Percentiles rank a stretch among this genome's conserved stretches.
phyloP scores from a whole-genome alignment of 2,329 filamentous ascomycete genomes.

The Aspergillus japonicus region DNA sequence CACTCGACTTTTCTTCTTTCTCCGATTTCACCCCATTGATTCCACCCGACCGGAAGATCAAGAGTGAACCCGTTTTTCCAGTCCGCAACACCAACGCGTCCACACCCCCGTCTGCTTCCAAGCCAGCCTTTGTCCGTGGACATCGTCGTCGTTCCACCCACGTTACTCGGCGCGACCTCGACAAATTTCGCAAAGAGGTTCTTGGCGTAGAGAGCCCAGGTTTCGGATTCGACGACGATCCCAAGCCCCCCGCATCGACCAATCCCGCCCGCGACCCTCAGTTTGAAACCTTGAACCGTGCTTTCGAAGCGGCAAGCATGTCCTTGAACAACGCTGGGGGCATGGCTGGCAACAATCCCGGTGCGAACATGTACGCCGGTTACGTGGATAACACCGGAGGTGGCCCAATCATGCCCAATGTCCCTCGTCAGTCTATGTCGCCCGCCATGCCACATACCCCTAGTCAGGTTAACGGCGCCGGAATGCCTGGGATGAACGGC shows the following conservation, averaged over 20 bases:
- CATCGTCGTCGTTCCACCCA: slow-evolving; percentile 44
- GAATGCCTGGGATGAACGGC: slow-evolving; percentile 39
- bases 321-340: slow-evolving; percentile 36
- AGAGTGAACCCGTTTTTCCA: slow-evolving; percentile 11
- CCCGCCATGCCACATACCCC: slow-evolving; percentile 33
- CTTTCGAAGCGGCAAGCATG: slow-evolving; percentile 35
- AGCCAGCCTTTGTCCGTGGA: slow-evolving; percentile 38
- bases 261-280: slow-evolving; percentile 28
- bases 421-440: slow-evolving; percentile 36
- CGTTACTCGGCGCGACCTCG: slow-evolving; percentile 40
- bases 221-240: slow-evolving; percentile 33
- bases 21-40: slow-evolving; percentile 1
- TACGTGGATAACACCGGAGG: slow-evolving; percentile 34
- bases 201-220: slow-evolving; percentile 32
- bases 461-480: slow-evolving; percentile 36
- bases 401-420: slow-evolving; percentile 32
- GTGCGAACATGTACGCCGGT: slow-evolving; percentile 32
- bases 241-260: slow-evolving; percentile 20
- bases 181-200: slow-evolving; percentile 39
- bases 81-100: slow-evolving; percentile 34
- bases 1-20: neutral
- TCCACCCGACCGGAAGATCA: neutral
- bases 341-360: slow-evolving; percentile 27
- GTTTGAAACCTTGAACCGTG: slow-evolving; percentile 36
- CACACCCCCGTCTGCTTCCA: slow-evolving; percentile 30